Percentiles rank a stretch among this genome's conserved stretches.
These are phyloP conservation scores for Microascus cirrosus DNA, from an alignment of 2,329 filamentous ascomycete genomes.

Conservation along the genomic window DNA sequence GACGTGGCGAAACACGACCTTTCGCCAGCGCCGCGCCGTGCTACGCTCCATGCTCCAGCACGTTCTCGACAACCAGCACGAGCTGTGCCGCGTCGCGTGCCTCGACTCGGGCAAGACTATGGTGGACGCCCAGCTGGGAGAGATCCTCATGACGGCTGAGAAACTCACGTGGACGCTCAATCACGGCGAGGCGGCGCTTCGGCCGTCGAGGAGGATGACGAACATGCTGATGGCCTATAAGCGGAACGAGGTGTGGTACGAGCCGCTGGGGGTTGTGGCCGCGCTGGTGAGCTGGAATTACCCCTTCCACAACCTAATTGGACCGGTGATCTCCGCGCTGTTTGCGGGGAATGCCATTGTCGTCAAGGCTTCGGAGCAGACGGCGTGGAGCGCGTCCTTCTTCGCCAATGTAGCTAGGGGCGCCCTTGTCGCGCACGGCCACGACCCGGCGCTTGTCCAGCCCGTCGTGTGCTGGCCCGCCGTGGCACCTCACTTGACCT, in stretches of 20 bases:
- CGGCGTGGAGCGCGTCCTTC: conserved; percentile 81
- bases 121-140: conserved; percentile 85
- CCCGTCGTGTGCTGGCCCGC: conserved; percentile 80
- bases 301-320: conserved; percentile 89
- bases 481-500: conserved; percentile 70
- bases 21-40: conserved; percentile 66
- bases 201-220: conserved; percentile 63
- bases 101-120: conserved; percentile 94
- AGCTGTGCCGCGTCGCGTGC: conserved; percentile 75
- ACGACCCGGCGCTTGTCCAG: conserved; percentile 74
- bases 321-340: conserved; percentile 78
- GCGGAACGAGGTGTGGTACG: conserved; percentile 78
- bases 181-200: conserved; percentile 75
- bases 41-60: conserved; percentile 72
- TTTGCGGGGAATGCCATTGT: conserved; percentile 88
- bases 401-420: conserved; percentile 69
- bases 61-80: conserved; percentile 78
- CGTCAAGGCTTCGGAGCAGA: conserved; percentile 91
- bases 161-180: conserved; percentile 90
- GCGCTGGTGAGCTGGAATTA: conserved; percentile 97
- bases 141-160: conserved; percentile 88
- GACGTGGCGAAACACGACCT: conserved; percentile 68
- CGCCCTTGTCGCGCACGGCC: conserved; percentile 71
- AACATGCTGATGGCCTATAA: conserved; percentile 96
- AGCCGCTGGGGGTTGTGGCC: conserved; percentile 85